Evolutionary conservation across 2,329 filamentous ascomycete species (phyloP).

Genomic region (Monosporascus sp.): DNA sequence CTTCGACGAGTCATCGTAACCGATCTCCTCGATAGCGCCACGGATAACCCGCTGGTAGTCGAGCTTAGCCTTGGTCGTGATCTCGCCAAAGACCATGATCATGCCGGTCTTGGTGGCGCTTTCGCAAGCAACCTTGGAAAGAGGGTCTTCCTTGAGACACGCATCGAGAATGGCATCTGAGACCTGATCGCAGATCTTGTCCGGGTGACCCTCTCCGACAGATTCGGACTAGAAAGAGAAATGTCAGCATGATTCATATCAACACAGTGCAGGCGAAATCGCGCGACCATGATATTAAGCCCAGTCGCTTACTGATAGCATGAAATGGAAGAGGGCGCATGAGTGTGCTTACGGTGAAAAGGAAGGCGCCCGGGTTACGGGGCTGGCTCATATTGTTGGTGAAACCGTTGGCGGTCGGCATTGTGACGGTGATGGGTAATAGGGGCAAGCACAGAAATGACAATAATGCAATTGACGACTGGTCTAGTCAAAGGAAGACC

Average conservation of each 20-base stretch:
- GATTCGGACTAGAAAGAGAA: constrained; percentile 62
- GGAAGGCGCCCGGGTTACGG: constrained; percentile 66
- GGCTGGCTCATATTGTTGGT: constrained; percentile 34
- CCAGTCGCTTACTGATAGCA: neutral
- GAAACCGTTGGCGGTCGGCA: constrained; percentile 50
- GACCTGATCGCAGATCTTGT: constrained; percentile 98
- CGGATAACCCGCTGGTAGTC: constrained; percentile 99
- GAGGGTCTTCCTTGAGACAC: constrained; percentile 87
- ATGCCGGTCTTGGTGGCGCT: constrained; percentile 99
- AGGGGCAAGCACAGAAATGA: constrained; percentile 9
- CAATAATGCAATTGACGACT: constrained; percentile 5
- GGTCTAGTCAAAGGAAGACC: neutral
- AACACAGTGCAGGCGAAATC: too few species aligned
- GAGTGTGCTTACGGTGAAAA: constrained; percentile 63
- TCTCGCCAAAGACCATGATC: constrained; percentile 99
- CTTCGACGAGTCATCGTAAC: constrained; percentile 95
- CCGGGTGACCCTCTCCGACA: constrained; percentile 85
- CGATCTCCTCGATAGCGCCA: constrained; percentile 93
- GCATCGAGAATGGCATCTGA: constrained; percentile 98
- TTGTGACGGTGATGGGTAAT: constrained; percentile 38
- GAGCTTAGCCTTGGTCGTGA: constrained; percentile 89
- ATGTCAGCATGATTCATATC: too few species aligned
- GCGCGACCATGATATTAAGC: too few species aligned
- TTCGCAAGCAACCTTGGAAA: constrained; percentile 99
- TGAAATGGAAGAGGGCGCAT: neutral